Base-by-base conservation (phyloP, 345 rosid genomes). In the Excoecaria cochinchinensis region DNA sequence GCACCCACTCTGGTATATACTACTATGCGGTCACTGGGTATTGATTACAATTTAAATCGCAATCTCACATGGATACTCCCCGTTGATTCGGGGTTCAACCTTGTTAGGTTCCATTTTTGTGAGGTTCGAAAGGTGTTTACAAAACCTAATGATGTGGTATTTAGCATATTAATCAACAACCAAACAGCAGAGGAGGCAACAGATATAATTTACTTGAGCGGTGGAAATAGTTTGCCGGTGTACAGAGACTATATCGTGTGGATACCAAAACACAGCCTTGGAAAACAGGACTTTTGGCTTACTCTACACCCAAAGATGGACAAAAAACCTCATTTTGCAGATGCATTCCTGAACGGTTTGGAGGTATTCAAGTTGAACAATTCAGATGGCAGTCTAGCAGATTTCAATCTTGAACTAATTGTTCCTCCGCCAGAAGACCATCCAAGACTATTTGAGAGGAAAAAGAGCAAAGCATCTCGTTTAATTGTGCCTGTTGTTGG, bases 311-410 rank as follows among this genome's bases (percentile, higher is more conserved):
- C 84, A 0, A 58, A n/a, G 16, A 8, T 44, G 3, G 8, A 8
- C 0, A 0, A 0, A 2, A 1, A 16, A 2, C 17, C 40, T 8
- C 0, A 0, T 9, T 3, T 8, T 38, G 1, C 4, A 14, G 75
- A 79, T 57, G 78, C 82, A 13, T 10, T 79, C 53, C 52, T 79
- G 71, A 79, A 79, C 19, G 82, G 82, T 42, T 22, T 69, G 31
- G 82, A 79, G 60, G 75, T 79, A 57, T 69, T 74, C 72, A 79
- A 79, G 75, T 65, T 75, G 71, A 79, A 57, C 55, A 48, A n/a
- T n/a, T n/a, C n/a, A n/a, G n/a, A n/a, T n/a, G n/a, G n/a, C n/a
- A n/a, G n/a, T n/a, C n/a, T n/a, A 13, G 52, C 73, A 0, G 76
- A 61, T 12, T 53, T 11, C 13, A 55, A 56, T 58, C 76, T 59